These are phyloP conservation scores for Mycosphaerella sp. DNA, from an alignment of 2,329 filamentous ascomycete genomes.

Conservation along the genomic window DNA sequence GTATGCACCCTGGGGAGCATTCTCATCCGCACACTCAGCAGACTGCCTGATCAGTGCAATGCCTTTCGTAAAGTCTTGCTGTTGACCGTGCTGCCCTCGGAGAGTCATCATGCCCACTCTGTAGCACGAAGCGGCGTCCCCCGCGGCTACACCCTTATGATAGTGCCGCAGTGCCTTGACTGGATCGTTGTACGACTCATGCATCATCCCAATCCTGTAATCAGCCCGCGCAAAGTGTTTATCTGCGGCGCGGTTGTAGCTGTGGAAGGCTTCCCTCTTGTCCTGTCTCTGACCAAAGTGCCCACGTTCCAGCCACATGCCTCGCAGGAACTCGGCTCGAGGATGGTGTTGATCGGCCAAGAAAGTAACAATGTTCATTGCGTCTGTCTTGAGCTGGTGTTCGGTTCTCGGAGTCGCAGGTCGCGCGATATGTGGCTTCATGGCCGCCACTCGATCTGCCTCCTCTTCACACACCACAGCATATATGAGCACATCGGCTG, in stretches of 20 bases:
- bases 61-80: constrained; percentile 70
- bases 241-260: constrained; percentile 79
- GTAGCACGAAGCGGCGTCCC: constrained; percentile 81
- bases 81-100: constrained; percentile 85
- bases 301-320: constrained; percentile 97
- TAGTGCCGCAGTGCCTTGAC: constrained; percentile 90
- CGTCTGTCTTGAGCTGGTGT: constrained; percentile 80
- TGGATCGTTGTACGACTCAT: constrained; percentile 89
- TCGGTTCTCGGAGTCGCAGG: constrained; percentile 78
- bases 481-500: constrained; percentile 83
- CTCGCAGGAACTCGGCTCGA: constrained; percentile 86
- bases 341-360: constrained; percentile 87
- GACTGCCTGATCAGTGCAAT: constrained; percentile 77
- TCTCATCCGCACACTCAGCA: constrained; percentile 85
- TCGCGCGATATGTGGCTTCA: constrained; percentile 42
- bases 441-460: constrained; percentile 58
- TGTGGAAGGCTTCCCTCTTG: constrained; percentile 87
- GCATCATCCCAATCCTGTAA: constrained; percentile 97
- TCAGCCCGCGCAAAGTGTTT: constrained; percentile 82
- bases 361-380: constrained; percentile 86
- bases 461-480: constrained; percentile 79
- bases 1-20: constrained; percentile 93
- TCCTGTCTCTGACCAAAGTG: constrained; percentile 87
- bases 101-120: constrained; percentile 96
- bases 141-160: constrained; percentile 67